Evolutionary conservation across 371 early-diverging fungal species (phyloP).

Genomic region (Rhizomucor miehei): DNA sequence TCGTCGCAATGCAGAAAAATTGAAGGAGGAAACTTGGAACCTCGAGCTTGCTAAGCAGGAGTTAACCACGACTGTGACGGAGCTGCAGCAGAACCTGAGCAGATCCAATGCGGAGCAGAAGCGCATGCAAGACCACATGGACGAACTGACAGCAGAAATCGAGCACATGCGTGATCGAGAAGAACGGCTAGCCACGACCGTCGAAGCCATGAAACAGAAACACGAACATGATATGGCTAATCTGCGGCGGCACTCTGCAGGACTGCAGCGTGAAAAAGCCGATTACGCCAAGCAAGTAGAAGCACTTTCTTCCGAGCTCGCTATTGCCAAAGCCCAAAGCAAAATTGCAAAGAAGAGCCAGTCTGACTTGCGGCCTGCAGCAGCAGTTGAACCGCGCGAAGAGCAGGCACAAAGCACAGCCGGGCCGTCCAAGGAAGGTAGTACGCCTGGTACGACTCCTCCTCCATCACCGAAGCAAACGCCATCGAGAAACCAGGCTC

Average conservation of each 20-base stretch:
- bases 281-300: slow-evolving; percentile 58
- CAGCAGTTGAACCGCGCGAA: slow-evolving; percentile 21
- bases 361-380: slow-evolving; percentile 30
- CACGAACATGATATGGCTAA: slow-evolving; percentile 67
- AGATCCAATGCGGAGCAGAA: slow-evolving; percentile 58
- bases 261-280: slow-evolving; percentile 66
- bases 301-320: slow-evolving; percentile 58
- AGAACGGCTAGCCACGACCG: slow-evolving; percentile 50
- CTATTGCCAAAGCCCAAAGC: slow-evolving; percentile 43
- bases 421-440: slow-evolving; percentile 8
- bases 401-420: slow-evolving; percentile 26
- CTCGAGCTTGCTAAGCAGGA: slow-evolving; percentile 60
- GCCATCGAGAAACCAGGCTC: slow-evolving; percentile 27
- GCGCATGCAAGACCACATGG: slow-evolving; percentile 53
- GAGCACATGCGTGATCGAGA: slow-evolving; percentile 67
- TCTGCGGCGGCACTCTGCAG: slow-evolving; percentile 57
- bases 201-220: slow-evolving; percentile 54
- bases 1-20: slow-evolving; percentile 34
- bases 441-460: slow-evolving; percentile 13
- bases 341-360: slow-evolving; percentile 35
- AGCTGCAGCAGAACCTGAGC: slow-evolving; percentile 52
- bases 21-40: slow-evolving; percentile 64
- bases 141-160: slow-evolving; percentile 53
- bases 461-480: slow-evolving; percentile 27
- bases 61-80: slow-evolving; percentile 48